phyloP scores from a whole-genome alignment of 768 basidiomycete genomes.

The Leccinum ochraceum region DNA sequence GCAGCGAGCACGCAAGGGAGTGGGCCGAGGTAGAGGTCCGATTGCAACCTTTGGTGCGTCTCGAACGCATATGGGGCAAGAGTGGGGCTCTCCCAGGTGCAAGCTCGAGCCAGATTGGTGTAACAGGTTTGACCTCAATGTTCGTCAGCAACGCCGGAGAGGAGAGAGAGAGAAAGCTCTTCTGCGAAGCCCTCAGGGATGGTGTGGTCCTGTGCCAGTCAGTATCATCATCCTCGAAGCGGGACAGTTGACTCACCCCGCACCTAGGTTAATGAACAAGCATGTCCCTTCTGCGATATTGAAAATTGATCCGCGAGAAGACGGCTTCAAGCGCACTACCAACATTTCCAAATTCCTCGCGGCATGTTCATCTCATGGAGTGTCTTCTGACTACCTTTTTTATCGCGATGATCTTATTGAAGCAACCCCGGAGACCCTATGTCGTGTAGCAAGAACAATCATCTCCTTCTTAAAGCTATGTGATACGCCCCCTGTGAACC shows the following conservation, averaged over 20 bases:
- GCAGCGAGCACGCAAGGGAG: slow-evolving; percentile 52
- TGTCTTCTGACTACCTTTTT: slow-evolving; percentile 65
- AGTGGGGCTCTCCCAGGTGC: slow-evolving; percentile 45
- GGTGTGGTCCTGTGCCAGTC: slow-evolving; percentile 91
- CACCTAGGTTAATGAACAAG: slow-evolving; percentile 72
- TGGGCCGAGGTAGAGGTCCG: slow-evolving; percentile 79
- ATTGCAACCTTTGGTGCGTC: slow-evolving; percentile 55
- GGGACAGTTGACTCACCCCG: slow-evolving; percentile 4
- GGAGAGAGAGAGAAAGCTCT: slow-evolving; percentile 72
- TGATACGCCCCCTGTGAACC: slow-evolving; percentile 51
- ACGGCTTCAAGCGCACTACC: slow-evolving; percentile 61
- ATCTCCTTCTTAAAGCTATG: slow-evolving; percentile 64
- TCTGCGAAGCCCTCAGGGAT: slow-evolving; percentile 76
- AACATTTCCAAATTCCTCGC: slow-evolving; percentile 82
- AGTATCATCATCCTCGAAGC: slow-evolving; percentile 38
- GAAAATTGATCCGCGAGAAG: slow-evolving; percentile 65
- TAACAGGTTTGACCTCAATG: slow-evolving; percentile 31
- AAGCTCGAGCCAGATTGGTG: slow-evolving; percentile 42
- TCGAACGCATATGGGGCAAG: slow-evolving; percentile 79
- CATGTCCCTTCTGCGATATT: slow-evolving; percentile 61
- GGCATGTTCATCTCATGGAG: slow-evolving; percentile 66
- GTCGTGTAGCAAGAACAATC: slow-evolving; percentile 74
- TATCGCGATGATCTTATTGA: slow-evolving; percentile 67
- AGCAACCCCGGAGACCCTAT: slow-evolving; percentile 57
- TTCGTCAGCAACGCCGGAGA: slow-evolving; percentile 57